A percentile compares a stretch with the other conserved stretches of the same genome.
phyloP scores from a whole-genome alignment of 1,139 yeast species.

The Scheffersomyces segobiensis region DNA sequence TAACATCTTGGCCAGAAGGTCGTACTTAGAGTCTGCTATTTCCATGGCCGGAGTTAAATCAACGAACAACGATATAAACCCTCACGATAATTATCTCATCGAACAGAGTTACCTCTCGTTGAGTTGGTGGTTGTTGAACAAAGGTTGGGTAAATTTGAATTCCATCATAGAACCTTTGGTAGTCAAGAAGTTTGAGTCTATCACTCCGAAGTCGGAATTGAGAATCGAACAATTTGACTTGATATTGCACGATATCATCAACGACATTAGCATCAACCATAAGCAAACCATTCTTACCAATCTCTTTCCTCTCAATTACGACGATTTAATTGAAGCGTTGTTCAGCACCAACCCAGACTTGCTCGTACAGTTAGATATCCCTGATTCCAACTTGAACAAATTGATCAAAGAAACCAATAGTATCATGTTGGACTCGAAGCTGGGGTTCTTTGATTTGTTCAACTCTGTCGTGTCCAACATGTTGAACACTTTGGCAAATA shows the following conservation, averaged over 20 bases:
- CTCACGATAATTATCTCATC: conserved; percentile 48
- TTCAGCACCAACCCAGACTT: conserved; percentile 48
- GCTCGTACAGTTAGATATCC: conserved; percentile 37
- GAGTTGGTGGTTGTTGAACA: conserved; percentile 92
- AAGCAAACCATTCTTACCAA: conserved; percentile 24
- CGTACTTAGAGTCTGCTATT: conserved; percentile 78
- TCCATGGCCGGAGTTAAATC: conserved; percentile 53
- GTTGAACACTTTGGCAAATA: conserved; percentile 30
- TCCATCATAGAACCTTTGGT: conserved; percentile 60
- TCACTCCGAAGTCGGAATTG: conserved; percentile 74
- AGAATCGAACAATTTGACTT: conserved; percentile 56
- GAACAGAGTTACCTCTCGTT: conserved; percentile 86
- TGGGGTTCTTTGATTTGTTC: conserved; percentile 28
- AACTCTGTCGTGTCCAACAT: conserved; percentile 28
- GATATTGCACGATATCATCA: conserved; percentile 17
- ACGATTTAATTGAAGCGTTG: conserved; percentile 44
- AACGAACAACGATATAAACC: conserved; percentile 10
- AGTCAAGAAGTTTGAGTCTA: conserved; percentile 55
- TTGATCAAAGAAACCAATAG: conserved; percentile 46
- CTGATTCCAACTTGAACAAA: conserved; percentile 44
- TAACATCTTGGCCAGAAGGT: conserved; percentile 83
- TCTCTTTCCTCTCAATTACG: conserved; percentile 42
- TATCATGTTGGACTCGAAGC: conserved; percentile 19
- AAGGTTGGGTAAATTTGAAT: conserved; percentile 71
- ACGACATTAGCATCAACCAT: conserved; percentile 18